Evolutionary conservation across 1,139 yeast genomes (phyloP).

Genomic region (Saccharomyces hybrid): DNA sequence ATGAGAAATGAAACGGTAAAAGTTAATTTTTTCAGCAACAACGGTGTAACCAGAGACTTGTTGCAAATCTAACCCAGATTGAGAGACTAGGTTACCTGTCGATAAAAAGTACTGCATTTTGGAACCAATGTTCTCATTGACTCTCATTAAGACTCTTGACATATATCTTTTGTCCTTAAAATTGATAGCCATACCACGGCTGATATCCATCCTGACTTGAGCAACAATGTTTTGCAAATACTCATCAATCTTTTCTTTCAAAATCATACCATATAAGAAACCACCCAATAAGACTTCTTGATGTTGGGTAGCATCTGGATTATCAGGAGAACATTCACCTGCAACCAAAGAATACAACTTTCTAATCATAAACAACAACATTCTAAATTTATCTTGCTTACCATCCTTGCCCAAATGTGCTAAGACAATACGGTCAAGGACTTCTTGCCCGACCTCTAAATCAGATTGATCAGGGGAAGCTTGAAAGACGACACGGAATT

Average conservation of each 20-base stretch:
- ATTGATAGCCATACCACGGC: constrained; percentile 74
- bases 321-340: constrained; percentile 94
- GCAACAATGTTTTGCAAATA: constrained; percentile 64
- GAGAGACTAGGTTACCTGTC: constrained; percentile 94
- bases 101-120: constrained; percentile 89
- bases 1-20: constrained; percentile 92
- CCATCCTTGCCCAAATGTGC: constrained; percentile 62
- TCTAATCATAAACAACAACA: constrained; percentile 89
- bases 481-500: constrained; percentile 87
- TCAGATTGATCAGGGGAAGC: constrained; percentile 85
- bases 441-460: constrained; percentile 82
- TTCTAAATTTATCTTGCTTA: constrained; percentile 68
- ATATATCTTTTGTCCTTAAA: constrained; percentile 80
- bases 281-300: constrained; percentile 96
- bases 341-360: constrained; percentile 91
- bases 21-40: constrained; percentile 96
- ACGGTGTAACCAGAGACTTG: constrained; percentile 98
- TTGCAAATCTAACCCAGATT: constrained; percentile 94
- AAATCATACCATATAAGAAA: constrained; percentile 90
- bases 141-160: constrained; percentile 66
- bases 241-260: constrained; percentile 94
- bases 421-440: constrained; percentile 72
- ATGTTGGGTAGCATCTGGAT: constrained; percentile 99
- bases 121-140: constrained; percentile 90
- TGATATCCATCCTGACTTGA: constrained; percentile 74